Base-by-base conservation (phyloP, 805 yeast genomes). In the Kluyveromyces starmeri region DNA sequence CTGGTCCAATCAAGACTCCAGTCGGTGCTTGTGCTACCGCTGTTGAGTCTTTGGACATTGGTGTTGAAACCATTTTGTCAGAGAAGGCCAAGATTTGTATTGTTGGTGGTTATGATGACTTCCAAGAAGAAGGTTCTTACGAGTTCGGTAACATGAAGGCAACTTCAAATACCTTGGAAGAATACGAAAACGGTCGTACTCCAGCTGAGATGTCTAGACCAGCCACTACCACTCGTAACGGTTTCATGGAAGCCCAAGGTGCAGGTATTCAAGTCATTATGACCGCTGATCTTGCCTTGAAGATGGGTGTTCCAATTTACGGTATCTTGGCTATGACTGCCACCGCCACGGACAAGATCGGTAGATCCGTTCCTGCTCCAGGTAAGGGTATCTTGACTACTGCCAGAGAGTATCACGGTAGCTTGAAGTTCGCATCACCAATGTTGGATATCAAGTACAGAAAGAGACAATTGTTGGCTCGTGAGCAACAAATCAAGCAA, bases 1-100 rank as follows among this genome's bases (percentile, higher is more conserved):
- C 96, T 40, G 99, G 99, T 65, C 99, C 99, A 42, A 86, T 88
- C 64, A 88, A 88, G 73, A 94, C 99, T 19, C 97, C 99, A 35
- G 98, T 92, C 37, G 99, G 95, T 68, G 99, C 99, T 26, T 92
- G 99, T 73, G 99, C 99, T 34, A 92, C 99, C 47, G 92, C 98
- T 37, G 82, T 92, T 42, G 98, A 92, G 70, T 92, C 98, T 43
- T 83, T 92, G 46, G 99, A 92, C 61, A 73, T 75, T 52, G 99
- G 96, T 75, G 75, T 82, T 47, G 98, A 92, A 67, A 84, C 95
- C 35, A 86, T 92, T 52, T 64, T 84, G 50, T 68, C 86, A 32
- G 96, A 96, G 49, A 85, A 88, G 65, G 98, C 99, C 38, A 86
- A 85, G 74, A 77, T 92, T 51, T 85, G 92, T 64, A 70, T 92